Conservation (phyloP, 805 yeast species). For the Cyberlindnera meyerae region DNA sequence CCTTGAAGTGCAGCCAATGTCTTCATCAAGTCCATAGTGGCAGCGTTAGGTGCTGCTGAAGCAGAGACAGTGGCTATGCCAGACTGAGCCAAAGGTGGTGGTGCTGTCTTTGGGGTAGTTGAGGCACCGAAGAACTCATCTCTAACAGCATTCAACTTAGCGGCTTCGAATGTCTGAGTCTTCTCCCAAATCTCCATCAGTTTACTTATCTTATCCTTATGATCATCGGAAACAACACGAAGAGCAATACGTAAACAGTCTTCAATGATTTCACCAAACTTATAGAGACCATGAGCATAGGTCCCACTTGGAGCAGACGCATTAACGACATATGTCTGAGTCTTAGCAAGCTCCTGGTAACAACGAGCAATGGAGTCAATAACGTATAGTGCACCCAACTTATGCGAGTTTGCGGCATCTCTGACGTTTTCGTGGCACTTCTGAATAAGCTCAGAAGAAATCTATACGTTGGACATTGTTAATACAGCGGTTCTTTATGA, state of each 20-base stretch:
- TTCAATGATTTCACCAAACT: constrained; percentile 60
- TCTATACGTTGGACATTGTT: constrained; percentile 7
- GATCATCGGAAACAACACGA: constrained; percentile 50
- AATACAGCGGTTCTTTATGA: neutral
- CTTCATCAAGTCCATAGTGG: constrained; percentile 41
- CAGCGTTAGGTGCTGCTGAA: constrained; percentile 29
- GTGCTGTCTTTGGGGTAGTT: constrained; percentile 60
- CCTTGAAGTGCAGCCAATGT: constrained; percentile 53
- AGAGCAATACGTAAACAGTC: constrained; percentile 59
- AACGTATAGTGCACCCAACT: constrained; percentile 85
- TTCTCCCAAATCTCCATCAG: constrained; percentile 91
- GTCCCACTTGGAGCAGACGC: constrained; percentile 62
- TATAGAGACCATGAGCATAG: constrained; percentile 65
- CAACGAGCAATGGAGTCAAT: constrained; percentile 90
- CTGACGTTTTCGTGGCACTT: constrained; percentile 63
- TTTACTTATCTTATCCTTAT: constrained; percentile 70
- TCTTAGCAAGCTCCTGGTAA: constrained; percentile 68
- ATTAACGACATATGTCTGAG: constrained; percentile 43
- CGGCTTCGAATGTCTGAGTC: constrained; percentile 67
- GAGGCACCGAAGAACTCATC: constrained; percentile 50
- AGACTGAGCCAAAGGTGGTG: constrained; percentile 35
- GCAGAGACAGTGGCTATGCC: constrained; percentile 24
- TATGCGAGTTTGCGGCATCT: constrained; percentile 71
- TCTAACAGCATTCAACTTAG: constrained; percentile 50
- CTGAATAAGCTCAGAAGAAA: constrained; percentile 43